A percentile compares a stretch with the other conserved stretches of the same genome.
Evolutionary conservation across 306 rosid species (phyloP).

Genomic region (Abrus precatorius): DNA sequence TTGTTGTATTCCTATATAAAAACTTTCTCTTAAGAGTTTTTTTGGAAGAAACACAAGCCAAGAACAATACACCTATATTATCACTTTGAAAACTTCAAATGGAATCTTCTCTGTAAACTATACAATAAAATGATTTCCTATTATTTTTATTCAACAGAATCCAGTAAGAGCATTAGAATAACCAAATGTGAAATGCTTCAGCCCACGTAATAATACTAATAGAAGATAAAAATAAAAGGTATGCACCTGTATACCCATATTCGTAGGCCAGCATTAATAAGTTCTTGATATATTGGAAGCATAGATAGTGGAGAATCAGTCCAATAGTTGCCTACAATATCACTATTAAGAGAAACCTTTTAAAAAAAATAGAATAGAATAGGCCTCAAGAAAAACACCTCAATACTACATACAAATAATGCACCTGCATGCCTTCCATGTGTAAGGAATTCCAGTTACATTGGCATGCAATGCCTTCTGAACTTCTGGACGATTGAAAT

Average conservation of each 20-base stretch:
- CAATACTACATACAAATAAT: constrained; percentile 27
- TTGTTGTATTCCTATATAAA: neutral
- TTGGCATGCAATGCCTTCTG: constrained; percentile 96
- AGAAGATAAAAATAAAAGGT: constrained; percentile 29
- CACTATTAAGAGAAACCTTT: constrained; percentile 58
- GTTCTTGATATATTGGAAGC: constrained; percentile 93
- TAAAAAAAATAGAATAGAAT: constrained; percentile 16
- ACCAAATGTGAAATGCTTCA: constrained; percentile 18
- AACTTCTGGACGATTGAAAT: constrained; percentile 93
- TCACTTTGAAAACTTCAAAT: neutral
- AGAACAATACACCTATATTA: neutral
- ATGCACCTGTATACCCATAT: constrained; percentile 93
- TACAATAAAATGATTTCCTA: constrained; percentile 16
- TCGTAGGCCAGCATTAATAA: constrained; percentile 74
- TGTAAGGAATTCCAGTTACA: constrained; percentile 75
- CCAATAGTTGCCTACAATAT: constrained; percentile 82
- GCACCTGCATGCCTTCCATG: constrained; percentile 93
- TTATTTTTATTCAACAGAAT: neutral
- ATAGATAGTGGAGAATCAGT: constrained; percentile 88
- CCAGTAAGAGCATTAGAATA: constrained; percentile 8
- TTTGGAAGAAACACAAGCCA: neutral
- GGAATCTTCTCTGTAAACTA: neutral
- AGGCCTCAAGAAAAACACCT: constrained; percentile 24
- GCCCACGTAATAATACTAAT: constrained; percentile 4
- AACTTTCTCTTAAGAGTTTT: neutral